phyloP scores from a whole-genome alignment of 225 moss, liverwort and hornwort species.

The Polytrichum commune region DNA sequence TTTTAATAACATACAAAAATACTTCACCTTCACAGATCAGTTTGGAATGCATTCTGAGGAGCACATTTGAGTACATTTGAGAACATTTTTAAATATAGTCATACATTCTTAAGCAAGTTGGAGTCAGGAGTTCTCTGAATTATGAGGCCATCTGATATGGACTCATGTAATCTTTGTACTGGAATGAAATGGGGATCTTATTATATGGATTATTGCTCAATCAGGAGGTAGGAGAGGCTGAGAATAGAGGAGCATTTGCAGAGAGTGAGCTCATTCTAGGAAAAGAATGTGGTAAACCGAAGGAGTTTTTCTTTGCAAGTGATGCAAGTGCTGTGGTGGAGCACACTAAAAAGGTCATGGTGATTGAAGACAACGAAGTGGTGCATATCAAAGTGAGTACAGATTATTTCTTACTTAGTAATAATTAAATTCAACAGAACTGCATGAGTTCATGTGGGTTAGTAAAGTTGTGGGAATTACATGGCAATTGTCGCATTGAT shows the following conservation, averaged over 20 bases:
- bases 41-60: too few species aligned
- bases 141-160: too few species aligned
- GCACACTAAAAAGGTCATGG: slow-evolving; percentile 97
- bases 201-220: slow-evolving; percentile 12
- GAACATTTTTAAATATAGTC: too few species aligned
- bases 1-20: too few species aligned
- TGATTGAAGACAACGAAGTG: slow-evolving; percentile 95
- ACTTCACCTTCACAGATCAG: too few species aligned
- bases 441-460: neutral
- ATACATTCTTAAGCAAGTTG: too few species aligned
- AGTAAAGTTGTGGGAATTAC: too few species aligned
- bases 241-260: slow-evolving; percentile 51
- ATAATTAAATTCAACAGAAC: neutral
- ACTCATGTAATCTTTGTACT: neutral
- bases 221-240: slow-evolving; percentile 64
- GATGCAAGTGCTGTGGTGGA: slow-evolving; percentile 98
- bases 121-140: too few species aligned
- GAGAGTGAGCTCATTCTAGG: slow-evolving; percentile 46
- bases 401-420: slow-evolving; percentile 3
- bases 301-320: slow-evolving; percentile 90
- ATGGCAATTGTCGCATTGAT: too few species aligned
- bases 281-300: slow-evolving; percentile 71
- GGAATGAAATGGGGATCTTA: slow-evolving; percentile 11
- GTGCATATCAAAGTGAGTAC: slow-evolving; percentile 78
- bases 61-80: too few species aligned